phyloP scores from a whole-genome alignment of 352 stramenopile genomes.

The Pythium coloratum region DNA sequence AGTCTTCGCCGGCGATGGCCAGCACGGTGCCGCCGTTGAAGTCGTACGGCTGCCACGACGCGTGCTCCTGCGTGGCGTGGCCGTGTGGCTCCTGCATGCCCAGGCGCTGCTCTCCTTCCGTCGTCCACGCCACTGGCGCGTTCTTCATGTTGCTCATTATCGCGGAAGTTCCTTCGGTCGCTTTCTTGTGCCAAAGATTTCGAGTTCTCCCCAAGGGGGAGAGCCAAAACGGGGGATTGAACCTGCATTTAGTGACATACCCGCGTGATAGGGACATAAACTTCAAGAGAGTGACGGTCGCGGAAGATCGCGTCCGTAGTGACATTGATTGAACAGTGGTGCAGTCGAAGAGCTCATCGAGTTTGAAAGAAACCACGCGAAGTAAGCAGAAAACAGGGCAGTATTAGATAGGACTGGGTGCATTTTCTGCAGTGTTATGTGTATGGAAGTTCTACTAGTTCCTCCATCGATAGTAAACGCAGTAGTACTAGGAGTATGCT shows the following conservation, averaged over 20 bases:
- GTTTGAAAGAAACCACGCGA: no score
- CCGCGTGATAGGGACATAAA: constrained; percentile 13
- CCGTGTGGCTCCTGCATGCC: constrained; percentile 33
- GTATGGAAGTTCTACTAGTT: no score
- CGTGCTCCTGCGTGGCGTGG: constrained; percentile 38
- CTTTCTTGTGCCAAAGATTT: constrained; percentile 10
- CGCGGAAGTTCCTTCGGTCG: constrained; percentile 8
- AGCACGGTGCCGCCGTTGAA: constrained; percentile 88
- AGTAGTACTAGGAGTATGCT: no score
- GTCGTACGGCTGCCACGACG: constrained; percentile 82
- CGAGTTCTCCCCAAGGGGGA: constrained; percentile 12
- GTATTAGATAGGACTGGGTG: no score
- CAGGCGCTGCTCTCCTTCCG: constrained; percentile 49
- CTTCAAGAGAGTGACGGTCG: not conserved
- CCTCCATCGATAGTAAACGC: no score
- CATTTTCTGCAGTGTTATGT: no score
- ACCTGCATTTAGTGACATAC: not conserved
- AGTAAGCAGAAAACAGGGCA: no score
- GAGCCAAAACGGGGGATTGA: constrained; percentile 2
- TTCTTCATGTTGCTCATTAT: constrained; percentile 34
- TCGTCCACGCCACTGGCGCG: constrained; percentile 65
- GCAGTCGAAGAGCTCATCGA: no score
- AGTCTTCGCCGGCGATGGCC: constrained; percentile 95
- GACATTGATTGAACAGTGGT: constrained; percentile 7
- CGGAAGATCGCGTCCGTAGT: constrained; percentile 20